phyloP scores from a whole-genome alignment of 441 rosid species.

The Sinapis alba region DNA sequence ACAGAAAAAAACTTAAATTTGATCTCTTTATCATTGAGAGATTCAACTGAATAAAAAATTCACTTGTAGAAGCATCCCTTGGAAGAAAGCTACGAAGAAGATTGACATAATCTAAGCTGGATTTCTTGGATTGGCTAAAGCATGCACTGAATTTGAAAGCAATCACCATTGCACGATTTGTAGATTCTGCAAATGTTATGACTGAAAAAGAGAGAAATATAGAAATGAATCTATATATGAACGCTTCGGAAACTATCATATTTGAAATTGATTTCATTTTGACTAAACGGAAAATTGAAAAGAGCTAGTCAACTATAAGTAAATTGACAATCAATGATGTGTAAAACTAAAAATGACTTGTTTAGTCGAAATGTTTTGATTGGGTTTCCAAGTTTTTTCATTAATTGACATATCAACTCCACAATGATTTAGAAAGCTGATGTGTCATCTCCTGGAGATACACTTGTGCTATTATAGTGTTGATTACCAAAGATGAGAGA shows the following conservation, averaged over 20 bases:
- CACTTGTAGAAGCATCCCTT: neutral
- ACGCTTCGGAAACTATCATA: neutral
- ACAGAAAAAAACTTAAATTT: neutral
- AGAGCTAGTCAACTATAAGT: neutral
- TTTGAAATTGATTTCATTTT: neutral
- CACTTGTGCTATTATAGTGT: too few species aligned
- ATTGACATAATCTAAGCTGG: too few species aligned
- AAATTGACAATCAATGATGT: neutral
- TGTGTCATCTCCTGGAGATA: neutral
- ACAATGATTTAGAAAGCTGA: neutral
- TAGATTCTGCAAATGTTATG: too few species aligned
- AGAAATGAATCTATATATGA: neutral
- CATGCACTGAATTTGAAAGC: too few species aligned
- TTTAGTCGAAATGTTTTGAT: neutral
- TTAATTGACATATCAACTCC: neutral
- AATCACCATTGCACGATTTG: too few species aligned
- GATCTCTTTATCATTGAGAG: neutral
- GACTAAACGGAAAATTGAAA: neutral
- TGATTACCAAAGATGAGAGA: too few species aligned
- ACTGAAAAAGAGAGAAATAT: neutral
- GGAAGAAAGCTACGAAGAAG: too few species aligned
- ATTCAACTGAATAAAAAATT: neutral
- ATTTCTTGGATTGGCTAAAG: too few species aligned
- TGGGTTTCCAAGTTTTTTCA: neutral
- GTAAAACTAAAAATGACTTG: neutral